Evolutionary conservation across 1,284 basidiomycete species (phyloP), one percentile per base, ranked within the genome.

Genomic region (Fomitopsis schrenkii): DNA sequence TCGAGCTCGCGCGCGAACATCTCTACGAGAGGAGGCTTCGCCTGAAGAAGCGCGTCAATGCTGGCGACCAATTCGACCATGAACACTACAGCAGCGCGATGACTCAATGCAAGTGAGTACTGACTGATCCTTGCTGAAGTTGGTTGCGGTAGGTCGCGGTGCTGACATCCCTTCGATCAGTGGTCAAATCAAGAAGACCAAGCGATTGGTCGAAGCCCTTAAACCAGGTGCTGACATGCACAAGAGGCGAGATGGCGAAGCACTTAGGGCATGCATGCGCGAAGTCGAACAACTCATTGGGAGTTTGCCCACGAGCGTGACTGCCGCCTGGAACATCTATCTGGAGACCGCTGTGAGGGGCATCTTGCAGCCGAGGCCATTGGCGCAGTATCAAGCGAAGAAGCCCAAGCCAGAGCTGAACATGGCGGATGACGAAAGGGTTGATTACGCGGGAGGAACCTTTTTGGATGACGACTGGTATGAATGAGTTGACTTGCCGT

Each of bases 1-100:
- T 86, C 19, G 77, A 83, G 30, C 66, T 71, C 22, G 70, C 76
- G 10, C 45, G 74, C 14, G 56, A 63, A 1, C 59, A 72, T 30
- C 67, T 74, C 1, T 62, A 70, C 36, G 62, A 70, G 1, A 64
- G 65, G 19, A 82, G 80, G 66, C 67, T 48, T 9, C 64, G 67
- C 15, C 40, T 53, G 58, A 22, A 33, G 36, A 35, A 15, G 22
- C 26, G 50, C 8, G 33, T 53, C 26, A 17, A 30, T 4, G 17
- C 17, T 15, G 50, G 28, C 28, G 17, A 53, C 3, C 58, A 41
- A 7, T 26, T 50, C 12, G 48, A 50, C 4, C 48, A 30, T 30
- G 48, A 50, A 30, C 4, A 50, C 5, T 28, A 30, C 28, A 15
- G 12, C 15, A 33, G 9, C 3, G 30, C 28, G 48, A 50, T 50